These are phyloP conservation scores for Phragmites australis DNA, from an alignment of 176 grass and related monocot genomes.

Conservation along the genomic window DNA sequence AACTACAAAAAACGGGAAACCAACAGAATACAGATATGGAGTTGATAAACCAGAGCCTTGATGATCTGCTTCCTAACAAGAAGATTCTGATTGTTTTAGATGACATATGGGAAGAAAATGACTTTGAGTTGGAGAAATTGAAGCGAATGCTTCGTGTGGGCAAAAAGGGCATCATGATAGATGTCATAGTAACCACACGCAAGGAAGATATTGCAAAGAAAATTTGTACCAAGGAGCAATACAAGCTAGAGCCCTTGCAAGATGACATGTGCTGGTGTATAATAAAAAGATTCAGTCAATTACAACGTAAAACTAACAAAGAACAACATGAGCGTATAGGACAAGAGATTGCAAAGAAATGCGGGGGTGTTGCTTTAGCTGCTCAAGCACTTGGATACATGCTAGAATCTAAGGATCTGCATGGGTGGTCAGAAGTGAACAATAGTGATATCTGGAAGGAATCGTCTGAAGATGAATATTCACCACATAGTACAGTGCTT, in stretches of 20 bases:
- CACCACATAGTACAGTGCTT: no score
- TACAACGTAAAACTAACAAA: neutral
- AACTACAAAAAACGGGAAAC: neutral
- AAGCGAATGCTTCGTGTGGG: neutral
- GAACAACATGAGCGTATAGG: neutral
- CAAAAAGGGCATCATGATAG: neutral
- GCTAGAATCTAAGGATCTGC: neutral
- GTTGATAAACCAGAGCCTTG: neutral
- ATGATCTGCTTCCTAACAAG: neutral
- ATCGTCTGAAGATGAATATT: neutral
- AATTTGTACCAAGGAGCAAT: neutral
- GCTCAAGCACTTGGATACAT: slow-evolving; percentile 36
- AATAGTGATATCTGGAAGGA: slow-evolving; percentile 25
- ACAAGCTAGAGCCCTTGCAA: neutral
- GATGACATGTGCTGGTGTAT: slow-evolving; percentile 20
- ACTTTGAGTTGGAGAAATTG: neutral
- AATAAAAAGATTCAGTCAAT: neutral
- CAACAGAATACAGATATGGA: neutral
- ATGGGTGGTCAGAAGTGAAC: neutral
- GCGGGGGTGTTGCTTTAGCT: slow-evolving; percentile 35
- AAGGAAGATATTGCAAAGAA: neutral
- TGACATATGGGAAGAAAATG: slow-evolving; percentile 31
- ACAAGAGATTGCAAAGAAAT: slow-evolving; percentile 23
- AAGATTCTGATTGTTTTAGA: slow-evolving; percentile 27
- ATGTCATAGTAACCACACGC: slow-evolving; percentile 33